phyloP scores from a whole-genome alignment of 2,329 filamentous ascomycete species.

The Tolypocladium endophyticum region DNA sequence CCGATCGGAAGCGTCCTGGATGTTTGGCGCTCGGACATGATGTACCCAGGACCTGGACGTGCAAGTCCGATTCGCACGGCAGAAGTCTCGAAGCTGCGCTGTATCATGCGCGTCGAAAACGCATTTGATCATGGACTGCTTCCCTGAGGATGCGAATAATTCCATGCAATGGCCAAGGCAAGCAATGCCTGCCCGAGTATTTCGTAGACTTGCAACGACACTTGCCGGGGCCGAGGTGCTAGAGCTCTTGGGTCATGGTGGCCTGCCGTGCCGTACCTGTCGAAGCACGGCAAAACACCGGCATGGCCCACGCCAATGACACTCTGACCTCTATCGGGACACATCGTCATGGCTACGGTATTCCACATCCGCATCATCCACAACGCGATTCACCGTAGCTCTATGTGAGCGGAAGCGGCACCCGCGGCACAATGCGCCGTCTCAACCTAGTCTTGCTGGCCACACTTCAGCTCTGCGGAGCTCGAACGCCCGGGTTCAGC shows the following conservation, averaged over 20 bases:
- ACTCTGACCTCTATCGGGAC: background rate
- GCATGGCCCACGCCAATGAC: background rate
- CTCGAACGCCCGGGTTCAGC: slow-evolving; percentile 56
- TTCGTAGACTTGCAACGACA: too few relatives aligned
- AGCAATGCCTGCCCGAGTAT: background rate
- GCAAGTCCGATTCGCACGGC: background rate
- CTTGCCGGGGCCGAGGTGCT: background rate
- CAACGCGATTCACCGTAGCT: slow-evolving; percentile 5
- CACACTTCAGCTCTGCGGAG: slow-evolving; percentile 31
- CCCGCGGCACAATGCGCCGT: slow-evolving; percentile 38
- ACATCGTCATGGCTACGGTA: background rate
- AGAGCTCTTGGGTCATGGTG: background rate
- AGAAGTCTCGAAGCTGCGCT: background rate
- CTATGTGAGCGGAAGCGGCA: slow-evolving; percentile 15
- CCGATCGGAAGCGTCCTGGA: background rate
- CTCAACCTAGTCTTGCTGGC: slow-evolving; percentile 33
- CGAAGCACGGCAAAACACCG: background rate
- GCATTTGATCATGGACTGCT: background rate
- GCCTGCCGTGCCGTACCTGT: background rate
- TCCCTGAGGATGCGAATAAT: background rate
- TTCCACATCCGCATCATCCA: background rate
- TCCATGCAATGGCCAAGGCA: background rate
- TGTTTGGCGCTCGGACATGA: background rate
- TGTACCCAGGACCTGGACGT: too few relatives aligned
- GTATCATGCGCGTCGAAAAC: background rate